Evolutionary conservation across 495 filamentous ascomycete species (phyloP).

Genomic region (Aspergillus nanangensis): DNA sequence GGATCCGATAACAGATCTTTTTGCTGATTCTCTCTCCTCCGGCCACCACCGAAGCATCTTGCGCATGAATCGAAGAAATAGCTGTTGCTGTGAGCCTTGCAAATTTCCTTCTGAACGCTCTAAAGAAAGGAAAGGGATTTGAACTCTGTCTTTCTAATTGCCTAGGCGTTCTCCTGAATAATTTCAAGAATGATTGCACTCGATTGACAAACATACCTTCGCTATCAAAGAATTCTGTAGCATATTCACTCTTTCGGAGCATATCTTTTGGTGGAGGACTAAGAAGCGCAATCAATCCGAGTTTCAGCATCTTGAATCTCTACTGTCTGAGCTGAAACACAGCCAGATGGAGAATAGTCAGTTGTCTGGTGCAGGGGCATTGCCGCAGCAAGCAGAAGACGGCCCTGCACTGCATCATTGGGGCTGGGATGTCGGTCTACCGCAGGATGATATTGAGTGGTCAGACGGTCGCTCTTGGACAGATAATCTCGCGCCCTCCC

Average conservation of each 20-base stretch:
- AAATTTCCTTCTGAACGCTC: conserved; percentile 21
- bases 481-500: too few species aligned
- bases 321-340: too few species aligned
- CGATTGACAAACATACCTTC: conserved; percentile 13
- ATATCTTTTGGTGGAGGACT: conserved; percentile 36
- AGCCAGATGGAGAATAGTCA: too few species aligned
- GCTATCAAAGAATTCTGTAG: conserved; percentile 17
- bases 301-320: too few species aligned
- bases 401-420: too few species aligned
- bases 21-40: conserved; percentile 31
- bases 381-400: too few species aligned
- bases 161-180: too few species aligned
- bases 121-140: conserved; percentile 12
- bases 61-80: conserved; percentile 36
- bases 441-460: too few species aligned
- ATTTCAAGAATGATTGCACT: background rate
- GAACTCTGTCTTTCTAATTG: conserved; percentile 8
- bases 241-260: conserved; percentile 22
- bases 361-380: too few species aligned
- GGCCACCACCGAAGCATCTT: conserved; percentile 43
- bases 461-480: too few species aligned
- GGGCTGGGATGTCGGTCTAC: too few species aligned
- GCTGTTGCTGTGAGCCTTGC: conserved; percentile 18
- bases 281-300: conserved; percentile 35
- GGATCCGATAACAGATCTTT: conserved; percentile 28